Evolutionary conservation across 805 yeast genomes (phyloP).

Genomic region (Zygotorulaspora chibaensis): DNA sequence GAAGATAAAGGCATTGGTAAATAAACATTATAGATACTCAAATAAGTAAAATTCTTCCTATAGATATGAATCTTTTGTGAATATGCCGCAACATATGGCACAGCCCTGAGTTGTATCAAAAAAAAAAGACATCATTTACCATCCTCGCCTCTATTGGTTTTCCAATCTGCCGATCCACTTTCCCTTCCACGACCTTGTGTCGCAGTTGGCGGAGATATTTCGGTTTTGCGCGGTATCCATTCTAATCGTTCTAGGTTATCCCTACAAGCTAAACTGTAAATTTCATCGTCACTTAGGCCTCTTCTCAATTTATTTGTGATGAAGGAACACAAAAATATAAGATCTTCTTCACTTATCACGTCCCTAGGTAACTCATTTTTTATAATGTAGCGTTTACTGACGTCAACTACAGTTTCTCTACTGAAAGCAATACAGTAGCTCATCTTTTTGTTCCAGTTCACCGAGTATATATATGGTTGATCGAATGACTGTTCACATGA

Average conservation of each 20-base stretch:
- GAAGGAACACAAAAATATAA: slow-evolving; percentile 35
- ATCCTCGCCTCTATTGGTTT: slow-evolving; percentile 68
- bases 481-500: slow-evolving; percentile 85
- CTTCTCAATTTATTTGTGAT: slow-evolving; percentile 38
- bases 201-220: background rate
- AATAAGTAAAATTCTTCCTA: too few relatives aligned
- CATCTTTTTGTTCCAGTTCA: slow-evolving; percentile 94
- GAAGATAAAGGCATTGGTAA: background rate
- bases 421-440: slow-evolving; percentile 75
- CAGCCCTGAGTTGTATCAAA: background rate
- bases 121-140: slow-evolving; percentile 37
- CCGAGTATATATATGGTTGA: slow-evolving; percentile 68
- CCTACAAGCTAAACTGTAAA: slow-evolving; percentile 33
- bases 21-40: too few relatives aligned
- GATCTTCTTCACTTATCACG: slow-evolving; percentile 40
- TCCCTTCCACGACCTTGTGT: slow-evolving; percentile 44
- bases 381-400: slow-evolving; percentile 60
- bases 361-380: slow-evolving; percentile 46
- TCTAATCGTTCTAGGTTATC: slow-evolving; percentile 37
- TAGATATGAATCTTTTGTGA: slow-evolving; percentile 3
- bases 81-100: background rate
- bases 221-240: slow-evolving; percentile 12
- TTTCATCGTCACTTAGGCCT: slow-evolving; percentile 33
- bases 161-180: slow-evolving; percentile 78
- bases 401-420: slow-evolving; percentile 59